Conservation (phyloP, 2,329 filamentous ascomycete genomes). For the Aspergillus tubingensis region DNA sequence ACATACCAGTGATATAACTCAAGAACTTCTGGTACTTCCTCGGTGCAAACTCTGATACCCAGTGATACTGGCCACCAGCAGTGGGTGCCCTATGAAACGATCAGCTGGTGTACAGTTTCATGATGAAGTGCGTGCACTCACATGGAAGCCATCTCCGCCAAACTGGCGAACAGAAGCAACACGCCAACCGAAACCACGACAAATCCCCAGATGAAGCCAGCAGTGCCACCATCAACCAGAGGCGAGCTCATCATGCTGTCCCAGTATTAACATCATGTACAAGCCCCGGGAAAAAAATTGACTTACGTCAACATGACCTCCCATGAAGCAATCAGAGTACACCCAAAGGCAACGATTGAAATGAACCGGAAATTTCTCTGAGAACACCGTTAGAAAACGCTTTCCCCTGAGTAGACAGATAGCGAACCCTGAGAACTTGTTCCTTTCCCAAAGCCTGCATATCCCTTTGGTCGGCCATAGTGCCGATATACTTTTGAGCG, state of each 20-base stretch:
- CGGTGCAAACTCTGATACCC: conserved; percentile 41
- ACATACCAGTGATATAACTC: conserved; percentile 39
- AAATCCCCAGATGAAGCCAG: background rate
- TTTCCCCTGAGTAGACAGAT: background rate
- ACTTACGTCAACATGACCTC: background rate
- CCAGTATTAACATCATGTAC: background rate
- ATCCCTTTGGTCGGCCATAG: conserved; percentile 7
- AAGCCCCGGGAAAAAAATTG: too few species aligned
- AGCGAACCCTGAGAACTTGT: conserved; percentile 5
- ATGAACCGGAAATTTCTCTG: background rate
- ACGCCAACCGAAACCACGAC: background rate
- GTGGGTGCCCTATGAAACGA: conserved; percentile 32
- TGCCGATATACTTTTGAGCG: conserved; percentile 5
- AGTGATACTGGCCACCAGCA: conserved; percentile 44
- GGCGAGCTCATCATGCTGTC: background rate
- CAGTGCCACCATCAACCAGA: background rate
- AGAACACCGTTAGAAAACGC: background rate
- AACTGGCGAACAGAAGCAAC: background rate
- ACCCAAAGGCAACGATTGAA: background rate
- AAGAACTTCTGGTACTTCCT: conserved; percentile 35
- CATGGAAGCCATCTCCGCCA: conserved; percentile 2
- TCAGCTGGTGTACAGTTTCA: background rate
- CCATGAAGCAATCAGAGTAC: background rate
- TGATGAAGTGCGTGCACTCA: background rate
- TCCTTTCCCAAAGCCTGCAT: conserved; percentile 6